These are phyloP conservation scores for Pichia insulana DNA, from an alignment of 805 yeast species.

Conservation along the genomic window DNA sequence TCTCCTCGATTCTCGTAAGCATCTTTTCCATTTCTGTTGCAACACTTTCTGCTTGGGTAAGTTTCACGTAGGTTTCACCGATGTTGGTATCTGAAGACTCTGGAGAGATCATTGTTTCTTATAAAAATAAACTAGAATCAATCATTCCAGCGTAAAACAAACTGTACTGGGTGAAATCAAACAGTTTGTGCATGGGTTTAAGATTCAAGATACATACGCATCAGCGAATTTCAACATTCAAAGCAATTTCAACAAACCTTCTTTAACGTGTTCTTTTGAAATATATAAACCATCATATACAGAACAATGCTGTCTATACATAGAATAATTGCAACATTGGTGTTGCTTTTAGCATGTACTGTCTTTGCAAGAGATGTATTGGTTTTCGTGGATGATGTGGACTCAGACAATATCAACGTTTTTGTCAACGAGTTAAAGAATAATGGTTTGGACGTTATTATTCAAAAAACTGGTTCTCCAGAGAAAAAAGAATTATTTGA, in stretches of 20 bases:
- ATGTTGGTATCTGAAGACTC: slow-evolving; percentile 3
- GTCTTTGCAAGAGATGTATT: not conserved
- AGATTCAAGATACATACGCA: too few species aligned
- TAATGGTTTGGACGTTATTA: not conserved
- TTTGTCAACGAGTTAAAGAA: not conserved
- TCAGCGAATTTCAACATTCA: too few species aligned
- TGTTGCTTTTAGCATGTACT: not conserved
- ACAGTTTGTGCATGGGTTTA: too few species aligned
- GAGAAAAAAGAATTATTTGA: slow-evolving; percentile 24
- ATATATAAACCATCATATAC: too few species aligned
- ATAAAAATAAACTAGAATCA: too few species aligned
- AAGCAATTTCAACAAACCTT: not conserved
- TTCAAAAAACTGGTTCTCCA: not conserved
- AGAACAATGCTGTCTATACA: not conserved
- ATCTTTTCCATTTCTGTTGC: slow-evolving; percentile 44
- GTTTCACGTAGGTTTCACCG: slow-evolving; percentile 6
- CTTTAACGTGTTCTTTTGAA: not conserved
- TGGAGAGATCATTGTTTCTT: not conserved
- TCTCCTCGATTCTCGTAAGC: slow-evolving; percentile 56
- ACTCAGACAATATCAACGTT: not conserved
- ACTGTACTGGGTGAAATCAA: too few species aligned
- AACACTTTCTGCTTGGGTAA: slow-evolving; percentile 10
- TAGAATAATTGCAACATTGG: not conserved
- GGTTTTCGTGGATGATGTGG: not conserved
- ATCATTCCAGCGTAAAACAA: too few species aligned